Evolutionary conservation across 1,139 yeast genomes (phyloP), one percentile per base, ranked within the genome.

Genomic region (Taiozyma onychis): DNA sequence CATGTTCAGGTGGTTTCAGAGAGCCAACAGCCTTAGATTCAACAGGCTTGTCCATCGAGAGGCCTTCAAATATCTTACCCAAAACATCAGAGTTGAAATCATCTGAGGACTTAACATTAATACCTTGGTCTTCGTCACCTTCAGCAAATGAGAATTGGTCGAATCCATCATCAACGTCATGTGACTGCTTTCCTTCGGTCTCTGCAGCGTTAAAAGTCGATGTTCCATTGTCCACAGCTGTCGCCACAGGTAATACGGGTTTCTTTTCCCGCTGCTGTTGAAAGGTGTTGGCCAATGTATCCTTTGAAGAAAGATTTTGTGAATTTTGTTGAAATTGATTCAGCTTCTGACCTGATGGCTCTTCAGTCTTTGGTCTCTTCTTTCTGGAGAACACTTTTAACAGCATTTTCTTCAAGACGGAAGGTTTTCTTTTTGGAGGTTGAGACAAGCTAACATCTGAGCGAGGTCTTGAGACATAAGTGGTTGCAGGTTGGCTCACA

Each of bases 131-230:
- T 35, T 59, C 64, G 18, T 59, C 63, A 7, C 55, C 61, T 6
- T 58, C 62, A 13, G 46, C 35, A 26, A 61, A 61, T 7, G 64
- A 61, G 44, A 58, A 61, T 16, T 51, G 52, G 16, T 50, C 54
- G 24, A 51, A 51, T 2, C 21, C 5, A 22, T 34, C 48, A 41
- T 51, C 52, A 27, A 37, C 41, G 14, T 37, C 41, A 13, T 6
- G 9, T 14, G 18, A 18, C 10, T 10, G 7, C 18, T 37, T 14
- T 5, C 39, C 16, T 10, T 37, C 16, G 1, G 18, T 26, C 13
- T 32, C 32, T 16, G 34, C 18, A 14, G 13, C 2, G 21, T 11
- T 44, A 10, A 30, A 9, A 18, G 11, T 21, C 44, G 14, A 41
- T 5, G 16, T 18, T n/a, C n/a, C 18, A n/a, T 32, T 13, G 9